These are phyloP conservation scores for Halenospora varia DNA, from an alignment of 495 filamentous ascomycete species.

Conservation along the genomic window DNA sequence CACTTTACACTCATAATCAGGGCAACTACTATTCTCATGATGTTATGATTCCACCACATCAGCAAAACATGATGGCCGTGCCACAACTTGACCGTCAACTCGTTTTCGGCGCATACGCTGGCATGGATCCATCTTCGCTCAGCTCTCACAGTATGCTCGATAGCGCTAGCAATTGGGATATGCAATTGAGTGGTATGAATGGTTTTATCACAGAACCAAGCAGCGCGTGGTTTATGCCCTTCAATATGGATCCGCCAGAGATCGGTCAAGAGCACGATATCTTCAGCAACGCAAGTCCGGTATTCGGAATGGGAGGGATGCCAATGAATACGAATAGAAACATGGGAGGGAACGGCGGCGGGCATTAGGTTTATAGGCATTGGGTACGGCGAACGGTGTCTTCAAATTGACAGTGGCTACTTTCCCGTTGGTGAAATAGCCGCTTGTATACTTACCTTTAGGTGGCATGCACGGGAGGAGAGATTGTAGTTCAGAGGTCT, in stretches of 20 bases:
- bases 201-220: conserved; percentile 47
- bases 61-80: conserved; percentile 35
- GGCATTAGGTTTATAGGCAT: conserved; percentile 8
- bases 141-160: conserved; percentile 21
- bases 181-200: conserved; percentile 20
- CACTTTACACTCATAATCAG: conserved; percentile 17
- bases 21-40: conserved; percentile 15
- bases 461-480: neutral
- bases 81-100: conserved; percentile 73
- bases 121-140: conserved; percentile 41
- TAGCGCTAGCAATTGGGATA: conserved; percentile 21
- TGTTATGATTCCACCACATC: conserved; percentile 35
- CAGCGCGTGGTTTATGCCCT: conserved; percentile 90
- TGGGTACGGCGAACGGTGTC: neutral
- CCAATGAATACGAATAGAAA: conserved; percentile 16
- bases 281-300: conserved; percentile 12
- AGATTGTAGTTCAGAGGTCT: neutral
- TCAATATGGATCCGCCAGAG: conserved; percentile 79
- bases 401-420: neutral
- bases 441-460: neutral
- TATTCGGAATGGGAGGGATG: conserved; percentile 22
- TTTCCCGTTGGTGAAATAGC: neutral
- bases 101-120: conserved; percentile 72
- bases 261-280: conserved; percentile 43
- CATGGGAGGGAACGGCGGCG: conserved; percentile 17